Evolutionary conservation across 2,329 filamentous ascomycete genomes (phyloP).

Genomic region (Monilinia fructicola): DNA sequence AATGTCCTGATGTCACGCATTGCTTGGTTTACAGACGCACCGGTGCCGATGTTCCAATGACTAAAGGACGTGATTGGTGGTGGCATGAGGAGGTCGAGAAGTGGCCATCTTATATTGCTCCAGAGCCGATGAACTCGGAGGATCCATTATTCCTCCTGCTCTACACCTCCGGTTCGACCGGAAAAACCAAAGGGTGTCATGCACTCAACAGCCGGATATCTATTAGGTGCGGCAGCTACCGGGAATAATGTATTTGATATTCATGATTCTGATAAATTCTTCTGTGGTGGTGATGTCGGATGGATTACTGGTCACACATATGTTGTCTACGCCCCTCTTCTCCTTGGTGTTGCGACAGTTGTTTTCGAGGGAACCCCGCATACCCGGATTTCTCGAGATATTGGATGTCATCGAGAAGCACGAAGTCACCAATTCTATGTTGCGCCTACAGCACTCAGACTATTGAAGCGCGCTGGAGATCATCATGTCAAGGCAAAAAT

Average conservation of each 20-base stretch:
- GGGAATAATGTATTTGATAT: constrained; percentile 99
- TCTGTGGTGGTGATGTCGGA: constrained; percentile 96
- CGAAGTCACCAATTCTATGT: constrained; percentile 98
- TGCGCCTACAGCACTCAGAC: constrained; percentile 85
- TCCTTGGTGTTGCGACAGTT: constrained; percentile 90
- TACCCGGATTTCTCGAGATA: constrained; percentile 98
- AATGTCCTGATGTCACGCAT: constrained; percentile 83
- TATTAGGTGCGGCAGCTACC: constrained; percentile 88
- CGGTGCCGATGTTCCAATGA: constrained; percentile 89
- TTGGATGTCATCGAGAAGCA: constrained; percentile 97
- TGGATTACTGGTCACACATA: constrained; percentile 99
- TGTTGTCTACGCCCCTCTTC: constrained; percentile 91
- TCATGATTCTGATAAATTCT: constrained; percentile 88
- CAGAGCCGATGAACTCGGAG: constrained; percentile 86
- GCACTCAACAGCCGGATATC: constrained; percentile 94
- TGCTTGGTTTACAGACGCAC: constrained; percentile 95
- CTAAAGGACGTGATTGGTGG: constrained; percentile 85
- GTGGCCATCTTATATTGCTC: constrained; percentile 88
- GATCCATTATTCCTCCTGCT: constrained; percentile 96
- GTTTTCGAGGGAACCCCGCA: constrained; percentile 96
- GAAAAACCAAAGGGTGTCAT: constrained; percentile 99
- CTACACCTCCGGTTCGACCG: constrained; percentile 96
- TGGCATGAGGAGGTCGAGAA: constrained; percentile 99
- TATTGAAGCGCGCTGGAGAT: constrained; percentile 94
- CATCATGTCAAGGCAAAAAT: constrained; percentile 88